Evolutionary conservation across 495 filamentous ascomycete species (phyloP), one percentile per base, ranked within the genome.

Genomic region (Talaromyces ruber): DNA sequence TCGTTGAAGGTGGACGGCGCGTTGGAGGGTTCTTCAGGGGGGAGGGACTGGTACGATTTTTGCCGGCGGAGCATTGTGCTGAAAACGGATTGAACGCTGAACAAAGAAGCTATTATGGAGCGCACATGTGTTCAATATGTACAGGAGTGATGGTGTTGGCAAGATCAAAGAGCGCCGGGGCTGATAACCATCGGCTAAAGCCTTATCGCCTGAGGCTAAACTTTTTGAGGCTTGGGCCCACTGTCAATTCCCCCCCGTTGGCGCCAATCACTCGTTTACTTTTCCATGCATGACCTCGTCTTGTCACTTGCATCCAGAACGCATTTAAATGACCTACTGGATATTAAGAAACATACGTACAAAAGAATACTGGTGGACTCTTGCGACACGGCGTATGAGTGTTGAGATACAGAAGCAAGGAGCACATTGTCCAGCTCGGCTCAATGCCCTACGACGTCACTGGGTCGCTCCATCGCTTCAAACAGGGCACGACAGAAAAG

Each of bases 1-100:
- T 98, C 93, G 55, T 74, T 82, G 70, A 96, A 86, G 24, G 88
- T 90, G 39, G 76, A 69, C 6, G 85, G 85, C 47, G 75, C 69
- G 43, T 70, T 70, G 14, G 74, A 74, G 64, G 71, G 57, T 56
- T 80, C 76, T 53, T 79, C 76, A 14, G 75, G 62, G 0, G 70
- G 24, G 16, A 60, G 67, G 28, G 70, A 68, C 1, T 74, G 74
- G 63, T 73, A 75, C 62, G 76, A 75, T 63, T 75, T 67, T 62
- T 74, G 72, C 34, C 64, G 58, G 57, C 74, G 73, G 24, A 75
- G 64, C 73, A 77, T 54, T 26, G 11, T 26, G 6, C 12, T 52
- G 50, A 6, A 28, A 6, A 4, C 4, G 9, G 12, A 39, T 5
- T 14, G 9, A 16, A 16, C 4, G 34, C 12, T 16, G 9, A 39